Conservation (phyloP, 1,284 basidiomycete genomes). For the Ganoderma meredithae region DNA sequence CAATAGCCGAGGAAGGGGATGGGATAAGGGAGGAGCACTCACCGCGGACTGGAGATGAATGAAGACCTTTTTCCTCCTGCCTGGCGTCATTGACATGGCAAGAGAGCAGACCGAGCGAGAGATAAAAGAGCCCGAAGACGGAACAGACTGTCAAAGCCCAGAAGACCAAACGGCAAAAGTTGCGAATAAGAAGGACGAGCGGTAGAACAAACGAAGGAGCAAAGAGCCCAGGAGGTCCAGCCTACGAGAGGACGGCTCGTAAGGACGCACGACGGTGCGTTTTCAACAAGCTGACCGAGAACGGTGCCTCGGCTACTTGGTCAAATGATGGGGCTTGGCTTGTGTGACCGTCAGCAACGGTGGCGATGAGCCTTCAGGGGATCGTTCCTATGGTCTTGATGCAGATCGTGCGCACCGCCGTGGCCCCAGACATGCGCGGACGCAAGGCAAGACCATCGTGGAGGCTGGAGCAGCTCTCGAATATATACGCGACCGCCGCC, state of each 20-base stretch:
- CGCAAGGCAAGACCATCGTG: background rate
- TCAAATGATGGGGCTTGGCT: constrained; percentile 8
- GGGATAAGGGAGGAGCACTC: constrained; percentile 2
- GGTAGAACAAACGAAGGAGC: constrained; percentile 13
- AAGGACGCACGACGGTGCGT: constrained; percentile 18
- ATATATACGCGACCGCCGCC: background rate
- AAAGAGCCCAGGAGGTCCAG: constrained; percentile 18
- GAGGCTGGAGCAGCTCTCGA: background rate
- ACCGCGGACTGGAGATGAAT: constrained; percentile 29
- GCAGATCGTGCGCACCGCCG: background rate
- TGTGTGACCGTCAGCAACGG: constrained; percentile 23
- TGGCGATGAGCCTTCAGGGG: constrained; percentile 21
- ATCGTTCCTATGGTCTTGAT: constrained; percentile 29
- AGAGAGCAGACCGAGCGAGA: background rate
- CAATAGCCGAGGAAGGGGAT: too few relatives aligned
- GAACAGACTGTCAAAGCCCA: constrained; percentile 33
- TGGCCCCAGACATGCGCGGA: background rate
- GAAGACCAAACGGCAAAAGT: constrained; percentile 7
- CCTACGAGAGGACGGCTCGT: constrained; percentile 20
- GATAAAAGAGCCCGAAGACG: background rate
- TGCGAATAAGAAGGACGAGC: constrained; percentile 8
- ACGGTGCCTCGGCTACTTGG: background rate
- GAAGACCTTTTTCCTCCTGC: constrained; percentile 12
- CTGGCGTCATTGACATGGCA: constrained; percentile 11
- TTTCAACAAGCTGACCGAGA: constrained; percentile 14